phyloP scores from a whole-genome alignment of 2,329 filamentous ascomycete species.

The Tetracladium maxilliforme region DNA sequence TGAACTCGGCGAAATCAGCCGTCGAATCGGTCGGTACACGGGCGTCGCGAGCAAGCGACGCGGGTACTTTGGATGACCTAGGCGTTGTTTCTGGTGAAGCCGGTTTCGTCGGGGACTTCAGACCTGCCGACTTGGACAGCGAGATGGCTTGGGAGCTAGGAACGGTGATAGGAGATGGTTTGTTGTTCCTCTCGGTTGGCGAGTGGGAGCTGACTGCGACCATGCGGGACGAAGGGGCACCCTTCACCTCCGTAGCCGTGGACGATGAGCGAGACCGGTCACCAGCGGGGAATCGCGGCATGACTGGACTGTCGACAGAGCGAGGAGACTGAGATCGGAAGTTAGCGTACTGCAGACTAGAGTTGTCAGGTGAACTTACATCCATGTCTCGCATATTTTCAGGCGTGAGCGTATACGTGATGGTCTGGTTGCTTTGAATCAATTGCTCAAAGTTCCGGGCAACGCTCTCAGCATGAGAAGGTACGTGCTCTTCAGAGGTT shows the following conservation, averaged over 20 bases:
- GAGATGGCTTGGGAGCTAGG: no score
- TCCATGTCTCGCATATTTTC: slow-evolving; percentile 66
- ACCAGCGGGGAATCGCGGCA: no score
- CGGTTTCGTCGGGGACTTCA: slow-evolving; percentile 6
- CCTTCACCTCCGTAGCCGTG: no score
- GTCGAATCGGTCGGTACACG: slow-evolving; percentile 56
- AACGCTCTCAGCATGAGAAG: slow-evolving; percentile 37
- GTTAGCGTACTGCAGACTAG: no score
- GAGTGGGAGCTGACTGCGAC: no score
- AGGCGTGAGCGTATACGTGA: slow-evolving; percentile 71
- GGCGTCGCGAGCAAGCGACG: slow-evolving; percentile 69
- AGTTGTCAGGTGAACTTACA: slow-evolving; percentile 28
- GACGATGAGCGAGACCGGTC: no score
- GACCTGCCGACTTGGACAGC: neutral
- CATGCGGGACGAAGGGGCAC: no score
- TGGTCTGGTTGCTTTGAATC: slow-evolving; percentile 69
- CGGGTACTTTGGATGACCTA: slow-evolving; percentile 16
- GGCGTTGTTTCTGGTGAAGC: slow-evolving; percentile 6
- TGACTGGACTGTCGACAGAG: slow-evolving; percentile 8
- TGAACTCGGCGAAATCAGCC: slow-evolving; percentile 78
- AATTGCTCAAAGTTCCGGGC: slow-evolving; percentile 62
- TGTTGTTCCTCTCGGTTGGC: no score
- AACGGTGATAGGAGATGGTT: no score
- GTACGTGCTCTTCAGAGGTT: slow-evolving; percentile 37
- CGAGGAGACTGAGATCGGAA: no score